Percentiles rank a stretch among this genome's conserved stretches.
These are phyloP conservation scores for Medicago lupulina DNA, from an alignment of 306 rosid species.

Conservation along the genomic window DNA sequence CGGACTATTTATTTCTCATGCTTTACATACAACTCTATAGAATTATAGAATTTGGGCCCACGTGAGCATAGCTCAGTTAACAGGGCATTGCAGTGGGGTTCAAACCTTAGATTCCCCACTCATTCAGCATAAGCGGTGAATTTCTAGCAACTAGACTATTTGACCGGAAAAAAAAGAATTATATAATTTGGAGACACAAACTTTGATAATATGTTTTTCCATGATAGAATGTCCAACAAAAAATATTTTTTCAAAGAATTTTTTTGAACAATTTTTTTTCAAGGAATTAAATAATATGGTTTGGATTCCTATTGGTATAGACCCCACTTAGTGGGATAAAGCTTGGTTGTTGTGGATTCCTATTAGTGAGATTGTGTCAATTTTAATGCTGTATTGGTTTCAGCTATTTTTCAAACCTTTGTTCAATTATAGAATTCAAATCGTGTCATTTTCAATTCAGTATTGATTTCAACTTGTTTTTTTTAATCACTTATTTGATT, in stretches of 20 bases:
- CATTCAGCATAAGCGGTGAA: too few species aligned
- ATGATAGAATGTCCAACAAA: background rate
- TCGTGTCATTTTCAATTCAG: background rate
- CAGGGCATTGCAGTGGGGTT: too few species aligned
- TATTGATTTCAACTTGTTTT: conserved; percentile 15
- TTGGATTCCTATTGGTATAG: background rate
- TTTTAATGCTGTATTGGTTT: conserved; percentile 2
- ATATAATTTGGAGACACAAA: conserved; percentile 30
- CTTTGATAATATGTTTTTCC: conserved; percentile 22
- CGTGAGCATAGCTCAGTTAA: too few species aligned
- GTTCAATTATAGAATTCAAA: background rate
- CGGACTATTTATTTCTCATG: background rate
- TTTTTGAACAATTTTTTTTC: too few species aligned
- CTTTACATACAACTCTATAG: background rate
- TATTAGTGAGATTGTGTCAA: conserved; percentile 3
- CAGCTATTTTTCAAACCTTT: background rate
- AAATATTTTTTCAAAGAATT: background rate
- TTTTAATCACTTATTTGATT: conserved; percentile 18
- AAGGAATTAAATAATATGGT: background rate
- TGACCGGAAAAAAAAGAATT: background rate
- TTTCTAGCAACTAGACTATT: too few species aligned
- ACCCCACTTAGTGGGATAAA: too few species aligned
- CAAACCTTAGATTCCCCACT: too few species aligned
- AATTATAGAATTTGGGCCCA: background rate
- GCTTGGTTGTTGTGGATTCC: background rate